These are phyloP conservation scores for Mortierella polycephala DNA, from an alignment of 371 early-diverging fungal genomes.

Conservation along the genomic window DNA sequence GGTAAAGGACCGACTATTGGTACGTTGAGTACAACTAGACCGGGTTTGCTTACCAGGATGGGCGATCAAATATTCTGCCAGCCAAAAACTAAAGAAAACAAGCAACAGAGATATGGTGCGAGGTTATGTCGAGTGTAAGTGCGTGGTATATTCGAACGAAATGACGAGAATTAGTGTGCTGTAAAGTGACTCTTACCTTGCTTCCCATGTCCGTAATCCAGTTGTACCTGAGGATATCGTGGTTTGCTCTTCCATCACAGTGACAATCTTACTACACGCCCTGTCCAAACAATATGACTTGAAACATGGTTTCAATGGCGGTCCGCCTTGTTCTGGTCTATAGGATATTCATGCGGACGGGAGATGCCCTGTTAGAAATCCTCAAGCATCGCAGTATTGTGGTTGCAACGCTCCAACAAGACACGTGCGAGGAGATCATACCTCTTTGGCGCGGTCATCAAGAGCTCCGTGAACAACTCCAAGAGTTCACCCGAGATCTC, in stretches of 20 bases:
- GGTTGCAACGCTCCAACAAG: background rate
- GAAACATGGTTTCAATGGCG: slow-evolving; percentile 46
- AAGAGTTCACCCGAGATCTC: slow-evolving; percentile 38
- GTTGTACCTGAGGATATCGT: slow-evolving; percentile 51
- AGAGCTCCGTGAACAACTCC: slow-evolving; percentile 40
- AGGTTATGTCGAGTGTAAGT: background rate
- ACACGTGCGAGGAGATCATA: background rate
- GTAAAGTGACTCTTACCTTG: slow-evolving; percentile 21
- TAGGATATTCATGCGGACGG: background rate
- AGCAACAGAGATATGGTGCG: too few relatives aligned
- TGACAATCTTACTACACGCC: slow-evolving; percentile 34
- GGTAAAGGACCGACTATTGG: background rate
- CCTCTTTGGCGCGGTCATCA: slow-evolving; percentile 47
- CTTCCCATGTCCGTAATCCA: slow-evolving; percentile 52
- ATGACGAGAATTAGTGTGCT: too few relatives aligned
- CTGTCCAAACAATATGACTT: slow-evolving; percentile 45
- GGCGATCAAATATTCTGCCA: slow-evolving; percentile 43
- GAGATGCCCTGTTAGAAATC: background rate
- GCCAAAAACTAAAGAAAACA: slow-evolving; percentile 29
- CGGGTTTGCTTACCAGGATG: slow-evolving; percentile 34
- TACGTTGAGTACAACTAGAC: background rate
- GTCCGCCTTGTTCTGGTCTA: slow-evolving; percentile 50
- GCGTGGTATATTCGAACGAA: too few relatives aligned
- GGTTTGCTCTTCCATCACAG: slow-evolving; percentile 53
- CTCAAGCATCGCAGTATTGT: background rate